Conservation (phyloP, 768 basidiomycete genomes). For the Cyclocybe aegerita region DNA sequence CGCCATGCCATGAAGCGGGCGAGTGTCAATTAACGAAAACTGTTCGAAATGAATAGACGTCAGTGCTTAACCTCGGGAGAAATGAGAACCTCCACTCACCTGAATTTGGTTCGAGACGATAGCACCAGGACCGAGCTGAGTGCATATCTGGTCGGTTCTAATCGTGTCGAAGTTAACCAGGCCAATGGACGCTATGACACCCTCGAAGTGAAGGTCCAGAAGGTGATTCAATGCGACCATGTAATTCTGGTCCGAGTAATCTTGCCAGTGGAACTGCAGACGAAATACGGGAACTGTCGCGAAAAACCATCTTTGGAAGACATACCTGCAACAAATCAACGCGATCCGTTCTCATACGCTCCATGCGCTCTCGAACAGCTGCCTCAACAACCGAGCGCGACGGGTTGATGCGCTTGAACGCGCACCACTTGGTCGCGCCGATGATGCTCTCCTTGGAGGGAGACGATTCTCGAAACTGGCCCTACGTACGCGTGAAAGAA, state of each 20-base stretch:
- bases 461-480: constrained; percentile 59
- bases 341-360: constrained; percentile 56
- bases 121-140: constrained; percentile 63
- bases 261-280: constrained; percentile 77
- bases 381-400: constrained; percentile 58
- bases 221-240: constrained; percentile 48
- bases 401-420: constrained; percentile 55
- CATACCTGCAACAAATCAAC: constrained; percentile 75
- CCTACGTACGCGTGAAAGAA: constrained; percentile 40
- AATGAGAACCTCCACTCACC: constrained; percentile 35
- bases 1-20: constrained; percentile 75
- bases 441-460: constrained; percentile 43
- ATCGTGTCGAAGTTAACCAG: constrained; percentile 81
- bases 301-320: not conserved
- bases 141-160: constrained; percentile 78
- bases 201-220: constrained; percentile 56
- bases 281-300: not conserved
- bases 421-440: constrained; percentile 87
- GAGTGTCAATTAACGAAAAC: constrained; percentile 82
- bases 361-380: constrained; percentile 68
- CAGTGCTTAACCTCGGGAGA: not conserved
- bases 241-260: constrained; percentile 53
- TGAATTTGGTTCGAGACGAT: constrained; percentile 86
- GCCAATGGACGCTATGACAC: constrained; percentile 64
- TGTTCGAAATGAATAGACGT: constrained; percentile 23